phyloP scores from a whole-genome alignment of 768 basidiomycete species.

The Hysterangium stoloniferum region DNA sequence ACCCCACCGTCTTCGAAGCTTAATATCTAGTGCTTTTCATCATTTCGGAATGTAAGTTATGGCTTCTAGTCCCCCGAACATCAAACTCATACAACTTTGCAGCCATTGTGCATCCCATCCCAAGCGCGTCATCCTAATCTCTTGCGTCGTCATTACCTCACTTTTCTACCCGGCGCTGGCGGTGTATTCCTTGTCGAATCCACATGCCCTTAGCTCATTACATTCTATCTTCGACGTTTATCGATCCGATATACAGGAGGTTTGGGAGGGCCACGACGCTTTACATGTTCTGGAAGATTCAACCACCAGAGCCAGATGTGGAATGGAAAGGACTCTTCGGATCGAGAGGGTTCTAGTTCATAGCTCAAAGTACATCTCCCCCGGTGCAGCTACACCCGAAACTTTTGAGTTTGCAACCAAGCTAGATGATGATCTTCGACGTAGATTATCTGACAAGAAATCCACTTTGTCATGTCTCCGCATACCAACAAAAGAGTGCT shows the following conservation, averaged over 20 bases:
- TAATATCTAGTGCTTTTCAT: conserved; percentile 34
- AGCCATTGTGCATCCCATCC: conserved; percentile 90
- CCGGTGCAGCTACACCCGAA: conserved; percentile 50
- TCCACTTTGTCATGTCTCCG: conserved; percentile 2
- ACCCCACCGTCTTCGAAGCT: conserved; percentile 11
- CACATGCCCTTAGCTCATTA: conserved; percentile 36
- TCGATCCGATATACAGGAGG: conserved; percentile 47
- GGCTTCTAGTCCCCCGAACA: conserved; percentile 4
- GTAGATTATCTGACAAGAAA: conserved; percentile 14
- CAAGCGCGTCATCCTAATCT: conserved; percentile 82
- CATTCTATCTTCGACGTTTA: conserved; percentile 48
- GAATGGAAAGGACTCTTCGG: conserved; percentile 59
- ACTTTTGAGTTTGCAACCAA: conserved; percentile 57
- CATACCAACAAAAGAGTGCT: neutral
- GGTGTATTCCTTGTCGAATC: conserved; percentile 68
- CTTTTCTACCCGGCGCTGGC: conserved; percentile 88
- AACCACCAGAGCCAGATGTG: conserved; percentile 57
- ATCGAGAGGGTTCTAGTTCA: conserved; percentile 72
- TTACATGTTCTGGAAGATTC: conserved; percentile 65
- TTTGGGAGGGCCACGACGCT: conserved; percentile 62
- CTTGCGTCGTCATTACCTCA: conserved; percentile 79
- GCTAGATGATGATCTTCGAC: conserved; percentile 51
- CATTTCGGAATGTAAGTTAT: conserved; percentile 71
- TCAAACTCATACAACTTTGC: neutral
- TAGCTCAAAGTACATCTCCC: conserved; percentile 39